phyloP scores from a whole-genome alignment of 2,329 filamentous ascomycete genomes.

The Chaetomium olivaceum region DNA sequence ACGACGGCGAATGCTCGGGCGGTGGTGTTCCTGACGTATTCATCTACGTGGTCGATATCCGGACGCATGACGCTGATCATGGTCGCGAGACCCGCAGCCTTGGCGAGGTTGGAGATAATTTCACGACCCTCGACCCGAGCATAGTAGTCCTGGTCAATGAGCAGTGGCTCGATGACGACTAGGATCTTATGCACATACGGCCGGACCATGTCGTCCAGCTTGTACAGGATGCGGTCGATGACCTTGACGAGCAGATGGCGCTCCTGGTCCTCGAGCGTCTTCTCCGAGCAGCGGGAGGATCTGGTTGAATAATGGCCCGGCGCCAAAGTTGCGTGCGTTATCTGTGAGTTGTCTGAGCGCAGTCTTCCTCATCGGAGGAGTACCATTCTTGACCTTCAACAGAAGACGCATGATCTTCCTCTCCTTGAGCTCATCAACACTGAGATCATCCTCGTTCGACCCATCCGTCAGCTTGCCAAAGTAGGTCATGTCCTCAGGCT shows the following conservation, averaged over 20 bases:
- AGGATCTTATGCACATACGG: constrained; percentile 98
- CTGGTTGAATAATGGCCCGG: constrained; percentile 92
- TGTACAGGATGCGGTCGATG: constrained; percentile 97
- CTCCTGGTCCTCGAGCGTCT: constrained; percentile 95
- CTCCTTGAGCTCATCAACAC: constrained; percentile 94
- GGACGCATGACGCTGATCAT: constrained; percentile 99
- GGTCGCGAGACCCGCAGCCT: constrained; percentile 92
- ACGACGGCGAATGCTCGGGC: constrained; percentile 96
- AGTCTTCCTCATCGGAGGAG: constrained; percentile 97
- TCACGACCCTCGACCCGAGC: constrained; percentile 96
- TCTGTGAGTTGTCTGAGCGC: constrained; percentile 95
- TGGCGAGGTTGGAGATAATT: constrained; percentile 97
- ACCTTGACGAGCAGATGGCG: constrained; percentile 98
- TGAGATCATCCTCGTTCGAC: constrained; percentile 85
- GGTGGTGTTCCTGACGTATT: constrained; percentile 97
- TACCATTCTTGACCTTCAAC: constrained; percentile 98
- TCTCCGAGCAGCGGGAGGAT: constrained; percentile 94
- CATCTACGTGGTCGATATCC: constrained; percentile 97
- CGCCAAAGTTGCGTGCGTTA: constrained; percentile 94
- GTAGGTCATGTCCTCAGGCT: constrained; percentile 97
- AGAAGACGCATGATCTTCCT: constrained; percentile 97
- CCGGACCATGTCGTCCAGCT: constrained; percentile 92
- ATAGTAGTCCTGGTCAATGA: constrained; percentile 99
- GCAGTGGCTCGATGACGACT: constrained; percentile 96
- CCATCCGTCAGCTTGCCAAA: constrained; percentile 97